These are phyloP conservation scores for Turritis glabra DNA, from an alignment of 345 rosid species.

Conservation along the genomic window DNA sequence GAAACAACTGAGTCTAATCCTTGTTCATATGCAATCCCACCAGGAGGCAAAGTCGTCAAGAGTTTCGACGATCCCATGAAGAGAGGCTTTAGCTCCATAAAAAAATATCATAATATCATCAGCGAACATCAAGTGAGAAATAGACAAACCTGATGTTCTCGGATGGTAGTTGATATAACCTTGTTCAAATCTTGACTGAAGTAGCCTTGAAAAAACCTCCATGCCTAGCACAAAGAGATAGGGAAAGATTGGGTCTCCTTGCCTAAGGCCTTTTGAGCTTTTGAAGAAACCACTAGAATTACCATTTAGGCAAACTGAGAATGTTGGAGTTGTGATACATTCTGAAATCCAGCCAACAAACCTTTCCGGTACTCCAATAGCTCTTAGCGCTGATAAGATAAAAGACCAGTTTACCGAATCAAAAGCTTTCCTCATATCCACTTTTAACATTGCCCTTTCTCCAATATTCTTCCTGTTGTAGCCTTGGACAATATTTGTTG, in stretches of 20 bases:
- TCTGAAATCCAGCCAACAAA: background rate
- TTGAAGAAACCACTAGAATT: background rate
- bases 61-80: too few species aligned
- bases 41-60: too few species aligned
- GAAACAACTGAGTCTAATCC: too few species aligned
- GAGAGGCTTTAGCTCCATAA: too few species aligned
- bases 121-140: too few species aligned
- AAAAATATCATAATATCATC: too few species aligned
- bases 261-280: background rate
- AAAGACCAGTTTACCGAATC: background rate
- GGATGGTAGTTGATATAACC: too few species aligned
- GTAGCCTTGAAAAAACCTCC: background rate
- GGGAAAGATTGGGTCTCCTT: background rate
- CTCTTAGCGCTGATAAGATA: background rate
- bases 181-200: too few species aligned
- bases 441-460: background rate
- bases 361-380: fast-evolving
- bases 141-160: too few species aligned
- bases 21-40: too few species aligned
- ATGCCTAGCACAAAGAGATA: background rate
- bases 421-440: background rate
- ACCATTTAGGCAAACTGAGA: background rate
- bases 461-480: background rate
- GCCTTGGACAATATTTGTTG: background rate
- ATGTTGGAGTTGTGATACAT: background rate